phyloP scores from a whole-genome alignment of 495 filamentous ascomycete genomes.

The Parachaetomium inaequale region DNA sequence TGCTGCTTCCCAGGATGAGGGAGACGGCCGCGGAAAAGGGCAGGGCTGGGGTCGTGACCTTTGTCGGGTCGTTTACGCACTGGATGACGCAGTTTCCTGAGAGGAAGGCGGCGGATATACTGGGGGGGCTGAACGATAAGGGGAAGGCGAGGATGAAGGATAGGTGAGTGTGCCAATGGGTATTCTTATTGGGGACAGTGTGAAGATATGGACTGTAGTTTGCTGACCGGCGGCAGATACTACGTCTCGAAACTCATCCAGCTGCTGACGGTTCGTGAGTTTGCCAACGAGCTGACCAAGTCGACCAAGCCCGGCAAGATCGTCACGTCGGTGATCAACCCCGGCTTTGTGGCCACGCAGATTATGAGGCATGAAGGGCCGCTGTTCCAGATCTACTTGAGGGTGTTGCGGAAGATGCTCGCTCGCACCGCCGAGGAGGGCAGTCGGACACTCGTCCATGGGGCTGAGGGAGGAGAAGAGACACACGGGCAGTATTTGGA shows the following conservation, averaged over 20 bases:
- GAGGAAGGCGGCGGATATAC: slow-evolving; percentile 27
- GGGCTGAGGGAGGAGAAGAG: slow-evolving; percentile 17
- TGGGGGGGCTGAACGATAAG: slow-evolving; percentile 28
- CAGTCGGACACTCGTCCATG: slow-evolving; percentile 8
- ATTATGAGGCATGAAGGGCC: slow-evolving; percentile 27
- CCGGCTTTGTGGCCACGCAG: slow-evolving; percentile 31
- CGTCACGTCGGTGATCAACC: slow-evolving; percentile 32
- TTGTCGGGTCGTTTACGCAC: slow-evolving; percentile 34
- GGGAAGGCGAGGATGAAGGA: slow-evolving; percentile 29
- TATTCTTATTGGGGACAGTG: slow-evolving; percentile 7
- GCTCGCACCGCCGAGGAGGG: neutral
- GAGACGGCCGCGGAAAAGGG: slow-evolving; percentile 23
- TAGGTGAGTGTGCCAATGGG: slow-evolving; percentile 24
- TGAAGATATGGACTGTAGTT: too few species aligned
- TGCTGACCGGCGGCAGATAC: slow-evolving; percentile 34
- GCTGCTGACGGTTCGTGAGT: slow-evolving; percentile 29
- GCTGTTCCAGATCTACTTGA: slow-evolving; percentile 9
- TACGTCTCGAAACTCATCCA: slow-evolving; percentile 37
- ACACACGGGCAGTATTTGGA: slow-evolving; percentile 34
- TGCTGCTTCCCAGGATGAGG: slow-evolving; percentile 20
- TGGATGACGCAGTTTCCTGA: slow-evolving; percentile 35
- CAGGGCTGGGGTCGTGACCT: slow-evolving; percentile 23
- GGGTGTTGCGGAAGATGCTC: neutral
- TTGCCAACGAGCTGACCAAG: slow-evolving; percentile 29
- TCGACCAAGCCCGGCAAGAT: slow-evolving; percentile 30